A percentile compares a stretch with the other conserved stretches of the same genome.
Evolutionary conservation across 768 basidiomycete species (phyloP).

Genomic region (Cytidiella melzeri): DNA sequence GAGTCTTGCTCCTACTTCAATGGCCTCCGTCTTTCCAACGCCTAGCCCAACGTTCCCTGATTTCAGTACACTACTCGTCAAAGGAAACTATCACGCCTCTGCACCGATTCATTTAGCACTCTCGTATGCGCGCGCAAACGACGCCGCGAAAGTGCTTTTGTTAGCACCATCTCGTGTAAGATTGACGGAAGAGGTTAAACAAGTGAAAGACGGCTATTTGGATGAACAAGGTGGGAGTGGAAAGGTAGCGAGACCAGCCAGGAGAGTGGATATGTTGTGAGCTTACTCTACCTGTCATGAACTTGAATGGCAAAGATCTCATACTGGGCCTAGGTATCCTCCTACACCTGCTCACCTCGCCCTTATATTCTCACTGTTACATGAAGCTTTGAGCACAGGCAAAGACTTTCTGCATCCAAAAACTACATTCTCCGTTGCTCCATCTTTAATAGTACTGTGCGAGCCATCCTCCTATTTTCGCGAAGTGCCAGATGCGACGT

Average conservation of each 20-base stretch:
- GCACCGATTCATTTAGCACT: constrained; percentile 65
- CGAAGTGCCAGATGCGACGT: constrained; percentile 17
- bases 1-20: constrained; percentile 11
- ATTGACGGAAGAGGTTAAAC: constrained; percentile 36
- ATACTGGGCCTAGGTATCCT: constrained; percentile 46
- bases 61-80: constrained; percentile 54
- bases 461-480: constrained; percentile 55
- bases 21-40: constrained; percentile 36
- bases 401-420: constrained; percentile 23
- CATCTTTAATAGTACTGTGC: constrained; percentile 51
- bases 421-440: constrained; percentile 33
- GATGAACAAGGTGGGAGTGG: constrained; percentile 22
- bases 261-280: constrained; percentile 45
- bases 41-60: constrained; percentile 43
- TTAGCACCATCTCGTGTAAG: constrained; percentile 47
- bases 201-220: constrained; percentile 43
- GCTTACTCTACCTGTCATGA: constrained; percentile 14
- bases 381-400: constrained; percentile 23
- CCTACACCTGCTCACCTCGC: constrained; percentile 52
- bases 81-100: constrained; percentile 58
- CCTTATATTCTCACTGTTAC: constrained; percentile 45
- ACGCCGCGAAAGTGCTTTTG: constrained; percentile 36
- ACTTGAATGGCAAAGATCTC: too few species aligned
- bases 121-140: constrained; percentile 35
- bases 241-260: constrained; percentile 13